These are phyloP conservation scores for Cyclotella cryptica DNA, from an alignment of 108 stramenopile species.

Conservation along the genomic window DNA sequence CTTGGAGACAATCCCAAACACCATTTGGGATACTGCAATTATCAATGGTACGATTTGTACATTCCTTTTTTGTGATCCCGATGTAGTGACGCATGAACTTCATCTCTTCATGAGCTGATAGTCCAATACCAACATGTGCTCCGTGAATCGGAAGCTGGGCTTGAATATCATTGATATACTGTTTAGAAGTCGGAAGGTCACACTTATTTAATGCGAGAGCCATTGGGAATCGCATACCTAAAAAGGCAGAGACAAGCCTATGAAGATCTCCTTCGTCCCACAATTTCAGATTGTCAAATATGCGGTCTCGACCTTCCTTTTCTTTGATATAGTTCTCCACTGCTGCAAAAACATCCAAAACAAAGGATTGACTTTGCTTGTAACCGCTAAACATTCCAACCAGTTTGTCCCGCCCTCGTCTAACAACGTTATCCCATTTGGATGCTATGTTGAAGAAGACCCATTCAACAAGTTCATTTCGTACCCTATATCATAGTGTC, in stretches of 20 bases:
- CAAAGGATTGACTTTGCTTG: constrained; percentile 69
- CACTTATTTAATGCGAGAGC: constrained; percentile 87
- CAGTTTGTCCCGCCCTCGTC: constrained; percentile 67
- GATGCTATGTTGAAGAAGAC: constrained; percentile 77
- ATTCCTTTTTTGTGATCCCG: constrained; percentile 8
- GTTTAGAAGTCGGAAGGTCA: constrained; percentile 65
- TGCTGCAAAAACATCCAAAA: constrained; percentile 58
- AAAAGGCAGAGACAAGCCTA: constrained; percentile 79
- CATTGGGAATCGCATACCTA: constrained; percentile 90
- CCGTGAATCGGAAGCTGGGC: constrained; percentile 78
- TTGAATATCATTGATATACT: constrained; percentile 57
- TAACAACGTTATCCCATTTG: constrained; percentile 82
- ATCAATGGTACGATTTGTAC: neutral
- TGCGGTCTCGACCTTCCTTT: constrained; percentile 54
- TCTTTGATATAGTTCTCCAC: constrained; percentile 70
- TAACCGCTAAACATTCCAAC: constrained; percentile 90
- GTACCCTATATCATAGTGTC: neutral
- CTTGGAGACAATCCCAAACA: constrained; percentile 82
- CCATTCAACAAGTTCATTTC: constrained; percentile 87
- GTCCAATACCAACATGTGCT: constrained; percentile 68
- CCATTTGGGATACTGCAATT: constrained; percentile 33
- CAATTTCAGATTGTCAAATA: constrained; percentile 58
- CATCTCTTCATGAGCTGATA: constrained; percentile 82
- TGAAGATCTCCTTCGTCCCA: constrained; percentile 89
- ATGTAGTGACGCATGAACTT: constrained; percentile 67